These are phyloP conservation scores for Paraconiothyrium sp. DNA, from an alignment of 2,329 filamentous ascomycete species.

Conservation along the genomic window DNA sequence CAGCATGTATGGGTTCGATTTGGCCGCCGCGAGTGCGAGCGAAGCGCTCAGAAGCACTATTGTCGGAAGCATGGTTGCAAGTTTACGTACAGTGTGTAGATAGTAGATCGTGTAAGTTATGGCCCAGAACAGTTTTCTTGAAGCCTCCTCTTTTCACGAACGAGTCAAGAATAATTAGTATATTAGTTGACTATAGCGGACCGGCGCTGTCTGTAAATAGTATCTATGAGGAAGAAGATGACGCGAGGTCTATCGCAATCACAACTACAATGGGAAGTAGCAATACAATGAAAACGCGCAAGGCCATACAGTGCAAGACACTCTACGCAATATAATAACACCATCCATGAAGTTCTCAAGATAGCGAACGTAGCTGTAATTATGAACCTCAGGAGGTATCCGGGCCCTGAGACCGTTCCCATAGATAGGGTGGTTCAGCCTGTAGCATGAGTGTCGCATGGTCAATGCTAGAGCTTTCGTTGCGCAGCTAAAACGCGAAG, in stretches of 20 bases:
- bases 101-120: background rate
- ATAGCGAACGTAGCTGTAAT: background rate
- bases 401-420: background rate
- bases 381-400: background rate
- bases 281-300: background rate
- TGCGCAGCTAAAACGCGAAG: conserved; percentile 12
- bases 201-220: conserved; percentile 20
- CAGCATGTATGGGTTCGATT: conserved; percentile 40
- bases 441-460: conserved; percentile 11
- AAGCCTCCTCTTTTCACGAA: conserved; percentile 2
- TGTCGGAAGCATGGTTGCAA: conserved; percentile 31
- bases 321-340: background rate
- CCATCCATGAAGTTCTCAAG: background rate
- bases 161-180: conserved; percentile 23
- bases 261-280: background rate
- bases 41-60: conserved; percentile 32
- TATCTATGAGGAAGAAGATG: conserved; percentile 12
- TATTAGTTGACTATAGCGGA: conserved; percentile 23
- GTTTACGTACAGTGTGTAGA: background rate
- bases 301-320: background rate
- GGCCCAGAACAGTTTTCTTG: background rate
- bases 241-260: conserved; percentile 1
- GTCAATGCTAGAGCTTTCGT: conserved; percentile 4
- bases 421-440: conserved; percentile 4
- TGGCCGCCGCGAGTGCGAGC: conserved; percentile 30